These are phyloP conservation scores for Saccharomyces hybrid DNA, from an alignment of 1,139 yeast genomes.

Conservation along the genomic window DNA sequence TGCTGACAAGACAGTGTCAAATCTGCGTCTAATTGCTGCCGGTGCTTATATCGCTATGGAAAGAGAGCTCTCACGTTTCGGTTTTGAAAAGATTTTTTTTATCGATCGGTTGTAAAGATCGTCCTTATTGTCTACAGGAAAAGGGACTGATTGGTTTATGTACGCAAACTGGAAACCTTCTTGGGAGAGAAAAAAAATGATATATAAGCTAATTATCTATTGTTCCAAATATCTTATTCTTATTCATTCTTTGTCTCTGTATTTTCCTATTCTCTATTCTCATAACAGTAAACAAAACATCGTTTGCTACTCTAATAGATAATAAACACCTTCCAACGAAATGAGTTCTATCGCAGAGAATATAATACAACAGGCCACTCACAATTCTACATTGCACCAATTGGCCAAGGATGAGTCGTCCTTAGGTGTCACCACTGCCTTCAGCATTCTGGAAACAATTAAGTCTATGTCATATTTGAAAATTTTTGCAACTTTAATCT, in stretches of 20 bases:
- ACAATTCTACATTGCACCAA: conserved; percentile 1
- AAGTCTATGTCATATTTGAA: conserved; percentile 42
- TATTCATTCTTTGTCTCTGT: neutral
- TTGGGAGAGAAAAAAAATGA: neutral
- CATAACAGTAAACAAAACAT: neutral
- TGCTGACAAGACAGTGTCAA: neutral
- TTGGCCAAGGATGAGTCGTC: conserved; percentile 3
- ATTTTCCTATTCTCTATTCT: neutral
- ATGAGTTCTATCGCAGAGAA: neutral
- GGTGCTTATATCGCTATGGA: neutral
- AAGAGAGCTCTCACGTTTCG: neutral
- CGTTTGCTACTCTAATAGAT: neutral
- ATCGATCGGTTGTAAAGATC: conserved; percentile 1
- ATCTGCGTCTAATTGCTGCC: neutral
- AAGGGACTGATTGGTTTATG: neutral
- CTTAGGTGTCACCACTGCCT: conserved; percentile 2
- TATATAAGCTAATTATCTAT: neutral
- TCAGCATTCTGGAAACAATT: conserved; percentile 9
- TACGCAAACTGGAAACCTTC: neutral
- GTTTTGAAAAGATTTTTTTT: neutral
- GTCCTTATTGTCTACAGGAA: neutral
- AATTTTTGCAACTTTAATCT: conserved; percentile 42
- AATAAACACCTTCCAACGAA: neutral
- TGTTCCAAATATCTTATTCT: neutral
- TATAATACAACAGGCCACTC: neutral